Evolutionary conservation across 306 rosid species (phyloP).

Genomic region (Gillenia trifoliata): DNA sequence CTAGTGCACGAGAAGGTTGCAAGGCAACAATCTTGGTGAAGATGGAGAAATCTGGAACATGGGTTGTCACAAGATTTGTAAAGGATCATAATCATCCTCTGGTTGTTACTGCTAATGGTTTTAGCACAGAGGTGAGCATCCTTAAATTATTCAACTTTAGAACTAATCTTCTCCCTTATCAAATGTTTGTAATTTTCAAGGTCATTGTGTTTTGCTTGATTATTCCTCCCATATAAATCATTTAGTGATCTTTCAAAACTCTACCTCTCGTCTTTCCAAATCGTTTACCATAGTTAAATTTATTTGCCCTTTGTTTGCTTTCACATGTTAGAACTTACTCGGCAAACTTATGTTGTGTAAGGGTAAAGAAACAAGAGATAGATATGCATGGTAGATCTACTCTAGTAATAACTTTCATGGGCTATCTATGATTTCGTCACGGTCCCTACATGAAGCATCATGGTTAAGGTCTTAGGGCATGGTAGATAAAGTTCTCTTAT

Average conservation of each 20-base stretch:
- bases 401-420: neutral
- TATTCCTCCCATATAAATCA: neutral
- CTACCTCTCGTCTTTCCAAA: neutral
- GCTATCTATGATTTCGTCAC: neutral
- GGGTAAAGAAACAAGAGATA: neutral
- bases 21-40: conserved; percentile 86
- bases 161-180: neutral
- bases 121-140: conserved; percentile 65
- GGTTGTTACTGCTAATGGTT: conserved; percentile 62
- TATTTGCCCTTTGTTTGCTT: neutral
- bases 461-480: neutral
- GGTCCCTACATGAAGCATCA: neutral
- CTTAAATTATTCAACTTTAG: neutral
- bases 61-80: conserved; percentile 84
- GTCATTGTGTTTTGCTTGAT: neutral
- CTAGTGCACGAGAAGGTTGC: conserved; percentile 96
- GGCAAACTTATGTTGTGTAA: neutral
- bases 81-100: conserved; percentile 91
- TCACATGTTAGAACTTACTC: neutral
- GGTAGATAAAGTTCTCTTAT: neutral
- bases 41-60: conserved; percentile 86
- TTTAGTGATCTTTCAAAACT: no score
- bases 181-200: neutral
- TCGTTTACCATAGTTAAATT: no score
- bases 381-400: neutral